Percentiles rank a stretch among this genome's conserved stretches.
phyloP scores from a whole-genome alignment of 2,329 filamentous ascomycete species.

The Talaromyces pinophilus region DNA sequence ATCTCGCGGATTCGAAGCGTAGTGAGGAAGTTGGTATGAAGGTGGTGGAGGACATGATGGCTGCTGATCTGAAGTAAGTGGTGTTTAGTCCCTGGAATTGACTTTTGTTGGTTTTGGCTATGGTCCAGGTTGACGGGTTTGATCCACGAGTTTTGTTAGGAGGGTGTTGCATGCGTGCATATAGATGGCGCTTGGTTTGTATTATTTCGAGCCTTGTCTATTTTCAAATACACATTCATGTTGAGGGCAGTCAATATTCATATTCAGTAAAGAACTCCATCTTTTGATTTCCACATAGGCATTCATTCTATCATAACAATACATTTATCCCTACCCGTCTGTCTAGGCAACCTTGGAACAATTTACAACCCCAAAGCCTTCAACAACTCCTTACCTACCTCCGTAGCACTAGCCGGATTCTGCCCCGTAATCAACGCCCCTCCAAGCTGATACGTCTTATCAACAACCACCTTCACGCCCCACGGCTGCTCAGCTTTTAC shows the following conservation, averaged over 20 bases:
- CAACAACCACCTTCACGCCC: slow-evolving; percentile 48
- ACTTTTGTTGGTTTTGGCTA: neutral
- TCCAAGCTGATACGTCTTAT: slow-evolving; percentile 30
- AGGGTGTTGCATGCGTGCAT: slow-evolving; percentile 3
- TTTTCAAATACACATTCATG: neutral
- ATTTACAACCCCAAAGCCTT: slow-evolving; percentile 33
- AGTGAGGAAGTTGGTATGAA: slow-evolving; percentile 53
- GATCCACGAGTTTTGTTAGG: neutral
- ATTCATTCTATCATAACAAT: neutral
- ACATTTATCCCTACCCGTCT: neutral
- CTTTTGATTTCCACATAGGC: neutral
- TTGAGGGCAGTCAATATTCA: neutral
- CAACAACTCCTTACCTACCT: slow-evolving; percentile 47
- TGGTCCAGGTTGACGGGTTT: neutral
- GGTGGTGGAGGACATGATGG: slow-evolving; percentile 53
- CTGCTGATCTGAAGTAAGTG: slow-evolving; percentile 40
- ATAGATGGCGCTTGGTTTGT: slow-evolving; percentile 13
- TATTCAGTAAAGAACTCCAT: neutral
- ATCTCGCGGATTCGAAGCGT: slow-evolving; percentile 53
- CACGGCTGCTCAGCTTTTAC: slow-evolving; percentile 50
- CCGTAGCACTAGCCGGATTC: slow-evolving; percentile 49
- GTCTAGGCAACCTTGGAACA: neutral
- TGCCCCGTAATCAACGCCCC: slow-evolving; percentile 51
- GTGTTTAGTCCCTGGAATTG: neutral
- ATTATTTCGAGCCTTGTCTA: neutral